Base-by-base conservation (phyloP, 176 grass and related monocot species). In the Ananas comosus region DNA sequence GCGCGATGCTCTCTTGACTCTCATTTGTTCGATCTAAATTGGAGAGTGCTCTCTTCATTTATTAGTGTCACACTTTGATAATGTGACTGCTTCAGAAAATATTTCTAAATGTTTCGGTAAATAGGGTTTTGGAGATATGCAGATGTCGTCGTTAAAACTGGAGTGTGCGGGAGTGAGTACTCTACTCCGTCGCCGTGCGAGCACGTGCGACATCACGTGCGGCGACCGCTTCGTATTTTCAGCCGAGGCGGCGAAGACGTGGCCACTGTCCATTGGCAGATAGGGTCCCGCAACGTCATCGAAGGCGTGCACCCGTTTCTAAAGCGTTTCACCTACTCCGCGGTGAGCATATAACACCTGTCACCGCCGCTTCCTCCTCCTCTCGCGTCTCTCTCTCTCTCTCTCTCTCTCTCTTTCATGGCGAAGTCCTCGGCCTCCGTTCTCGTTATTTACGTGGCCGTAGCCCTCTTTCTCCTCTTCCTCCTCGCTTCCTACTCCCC, bases 401-500 rank as follows among this genome's bases (percentile, higher is more conserved):
- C 76, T 78, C 72, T 3, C 53, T 66, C 1, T 71, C 51, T 68
- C 53, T 17, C 18, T 11, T 52, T 68, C 64, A 76, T 28, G 82
- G 70, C 79, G 59, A 76, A 57, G 70, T 56, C 78, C 9, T 74
- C 69, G 17, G 68, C 14, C 24, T 29, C 48, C 23, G 67, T 81
- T 0, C 59, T 91, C 11, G 69, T 96, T 64, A 53, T 96, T 74
- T 91, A 66, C 68, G 16, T 83, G 48, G 65, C 65, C 8, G 68
- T 81, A 65, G 80, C 64, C 1, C 47, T 91, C 56, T 14, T 91
- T 52, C 65, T 91, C 13, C 76, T 88, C 2, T 24, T 91, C 1
- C 71, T 96, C 24, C 82, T 91, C 65, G 16, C 79, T 48, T 86
- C 80, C 65, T 81, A 86, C 19, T 68, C 82, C 21, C 77, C 79